Conservation (phyloP, 495 filamentous ascomycete species). For the Cercophora sp. region DNA sequence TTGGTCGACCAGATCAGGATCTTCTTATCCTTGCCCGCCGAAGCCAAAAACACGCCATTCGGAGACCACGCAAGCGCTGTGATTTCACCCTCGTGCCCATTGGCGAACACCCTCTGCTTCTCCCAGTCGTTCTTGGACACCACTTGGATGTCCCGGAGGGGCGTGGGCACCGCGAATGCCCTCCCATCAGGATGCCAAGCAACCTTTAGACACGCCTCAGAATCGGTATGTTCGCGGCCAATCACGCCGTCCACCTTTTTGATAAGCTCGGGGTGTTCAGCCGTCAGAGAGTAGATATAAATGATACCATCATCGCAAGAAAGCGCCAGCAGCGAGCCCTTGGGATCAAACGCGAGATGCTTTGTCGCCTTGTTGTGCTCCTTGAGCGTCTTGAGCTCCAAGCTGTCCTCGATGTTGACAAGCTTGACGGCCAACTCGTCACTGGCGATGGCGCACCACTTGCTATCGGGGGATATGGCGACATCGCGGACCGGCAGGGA, state of each 20-base stretch:
- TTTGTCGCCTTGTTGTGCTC: constrained; percentile 82
- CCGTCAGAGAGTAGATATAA: constrained; percentile 81
- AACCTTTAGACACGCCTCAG: constrained; percentile 69
- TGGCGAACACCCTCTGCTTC: constrained; percentile 69
- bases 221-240: constrained; percentile 68
- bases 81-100: constrained; percentile 79
- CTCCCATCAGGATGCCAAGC: constrained; percentile 94
- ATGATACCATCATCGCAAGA: constrained; percentile 85
- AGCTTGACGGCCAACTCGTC: constrained; percentile 90
- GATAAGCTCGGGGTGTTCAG: constrained; percentile 75
- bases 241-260: constrained; percentile 84
- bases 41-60: constrained; percentile 83
- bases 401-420: constrained; percentile 75
- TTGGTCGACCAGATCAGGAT: constrained; percentile 86
- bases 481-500: constrained; percentile 82
- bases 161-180: constrained; percentile 81
- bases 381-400: constrained; percentile 65
- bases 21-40: constrained; percentile 76
- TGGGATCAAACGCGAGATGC: constrained; percentile 84
- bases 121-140: constrained; percentile 84
- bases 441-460: constrained; percentile 94
- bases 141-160: constrained; percentile 79
- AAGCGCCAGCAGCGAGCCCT: constrained; percentile 67
- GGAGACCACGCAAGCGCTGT: constrained; percentile 89
- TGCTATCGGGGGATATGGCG: constrained; percentile 72